Conservation (phyloP, 768 basidiomycete species). For the Neoboletus magnificus region DNA sequence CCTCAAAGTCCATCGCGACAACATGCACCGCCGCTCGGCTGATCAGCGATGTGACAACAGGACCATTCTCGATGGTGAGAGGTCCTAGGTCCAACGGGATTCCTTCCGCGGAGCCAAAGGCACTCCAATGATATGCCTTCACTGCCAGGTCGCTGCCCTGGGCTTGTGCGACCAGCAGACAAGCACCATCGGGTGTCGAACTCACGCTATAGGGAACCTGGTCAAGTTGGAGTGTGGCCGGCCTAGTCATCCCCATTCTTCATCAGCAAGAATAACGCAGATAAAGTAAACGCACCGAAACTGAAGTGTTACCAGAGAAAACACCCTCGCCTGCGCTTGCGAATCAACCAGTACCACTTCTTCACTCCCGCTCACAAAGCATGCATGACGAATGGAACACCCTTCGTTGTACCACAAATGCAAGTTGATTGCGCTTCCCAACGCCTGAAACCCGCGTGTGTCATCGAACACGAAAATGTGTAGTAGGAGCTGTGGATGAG, state of each 20-base stretch:
- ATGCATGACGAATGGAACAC: conserved; percentile 32
- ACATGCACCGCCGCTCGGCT: conserved; percentile 42
- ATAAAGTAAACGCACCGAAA: conserved; percentile 40
- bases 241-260: conserved; percentile 28
- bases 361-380: conserved; percentile 49
- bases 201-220: conserved; percentile 29
- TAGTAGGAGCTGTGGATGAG: conserved; percentile 30
- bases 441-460: conserved; percentile 37
- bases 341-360: conserved; percentile 52
- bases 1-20: conserved; percentile 35
- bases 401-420: conserved; percentile 39
- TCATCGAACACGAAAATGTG: conserved; percentile 51
- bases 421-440: conserved; percentile 41
- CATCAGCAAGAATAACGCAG: neutral
- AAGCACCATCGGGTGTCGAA: conserved; percentile 55
- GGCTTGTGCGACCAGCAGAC: conserved; percentile 38
- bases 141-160: conserved; percentile 17
- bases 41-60: conserved; percentile 45
- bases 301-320: conserved; percentile 50
- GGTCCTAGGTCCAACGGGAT: conserved; percentile 35
- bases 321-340: conserved; percentile 43
- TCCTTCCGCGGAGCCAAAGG: conserved; percentile 52
- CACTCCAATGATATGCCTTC: conserved; percentile 51
- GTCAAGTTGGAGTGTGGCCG: conserved; percentile 41
- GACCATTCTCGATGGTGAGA: conserved; percentile 17